A percentile compares a stretch with the other conserved stretches of the same genome.
These are phyloP conservation scores for Fusarium continuum DNA, from an alignment of 2,329 filamentous ascomycete species.

Conservation along the genomic window DNA sequence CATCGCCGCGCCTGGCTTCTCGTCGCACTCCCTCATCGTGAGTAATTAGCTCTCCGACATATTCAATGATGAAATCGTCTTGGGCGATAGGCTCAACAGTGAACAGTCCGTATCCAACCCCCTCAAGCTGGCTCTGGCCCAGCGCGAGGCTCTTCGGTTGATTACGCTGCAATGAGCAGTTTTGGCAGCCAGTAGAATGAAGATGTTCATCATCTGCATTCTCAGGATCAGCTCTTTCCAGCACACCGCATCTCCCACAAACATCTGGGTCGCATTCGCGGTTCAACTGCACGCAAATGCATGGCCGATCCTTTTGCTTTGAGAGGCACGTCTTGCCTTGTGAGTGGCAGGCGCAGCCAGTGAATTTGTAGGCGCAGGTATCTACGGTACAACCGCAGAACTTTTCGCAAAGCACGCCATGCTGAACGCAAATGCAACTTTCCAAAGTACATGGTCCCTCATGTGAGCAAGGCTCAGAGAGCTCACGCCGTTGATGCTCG, in stretches of 20 bases:
- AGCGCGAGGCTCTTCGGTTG: constrained; percentile 72
- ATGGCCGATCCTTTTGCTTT: constrained; percentile 67
- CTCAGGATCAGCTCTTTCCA: constrained; percentile 73
- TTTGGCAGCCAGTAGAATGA: constrained; percentile 71
- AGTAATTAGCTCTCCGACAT: constrained; percentile 80
- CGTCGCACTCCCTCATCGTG: constrained; percentile 75
- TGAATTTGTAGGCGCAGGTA: constrained; percentile 70
- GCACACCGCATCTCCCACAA: constrained; percentile 75
- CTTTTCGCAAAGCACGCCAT: constrained; percentile 75
- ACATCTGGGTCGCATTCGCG: constrained; percentile 84
- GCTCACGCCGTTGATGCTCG: constrained; percentile 64
- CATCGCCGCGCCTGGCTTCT: constrained; percentile 67
- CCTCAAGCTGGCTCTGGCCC: constrained; percentile 73
- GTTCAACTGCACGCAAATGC: constrained; percentile 76
- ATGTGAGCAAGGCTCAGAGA: constrained; percentile 74
- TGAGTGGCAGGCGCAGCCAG: constrained; percentile 70
- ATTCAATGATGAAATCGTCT: constrained; percentile 82
- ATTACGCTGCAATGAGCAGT: constrained; percentile 76
- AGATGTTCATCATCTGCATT: constrained; percentile 69
- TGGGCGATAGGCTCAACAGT: constrained; percentile 72
- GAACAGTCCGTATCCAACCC: constrained; percentile 79
- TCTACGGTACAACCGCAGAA: constrained; percentile 72
- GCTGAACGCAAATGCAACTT: constrained; percentile 70
- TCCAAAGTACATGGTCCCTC: constrained; percentile 70
- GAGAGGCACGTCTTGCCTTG: constrained; percentile 67